phyloP scores from a whole-genome alignment of 2,329 filamentous ascomycete genomes.

The Xylaria sp. region DNA sequence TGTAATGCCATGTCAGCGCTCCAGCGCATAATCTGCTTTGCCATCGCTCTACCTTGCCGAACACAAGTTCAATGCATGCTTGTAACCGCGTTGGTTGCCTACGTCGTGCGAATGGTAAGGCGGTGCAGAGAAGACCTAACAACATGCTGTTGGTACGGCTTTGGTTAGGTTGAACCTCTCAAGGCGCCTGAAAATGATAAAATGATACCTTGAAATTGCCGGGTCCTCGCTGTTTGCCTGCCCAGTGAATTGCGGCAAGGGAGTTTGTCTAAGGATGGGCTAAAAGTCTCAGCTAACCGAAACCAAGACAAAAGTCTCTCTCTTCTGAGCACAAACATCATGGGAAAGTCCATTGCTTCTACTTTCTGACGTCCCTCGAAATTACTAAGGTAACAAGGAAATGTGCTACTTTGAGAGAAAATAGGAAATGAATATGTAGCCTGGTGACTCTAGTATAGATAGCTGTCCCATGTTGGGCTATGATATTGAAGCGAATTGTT shows the following conservation, averaged over 20 bases:
- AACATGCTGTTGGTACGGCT: background rate
- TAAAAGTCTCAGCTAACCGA: slow-evolving; percentile 4
- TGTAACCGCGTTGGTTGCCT: background rate
- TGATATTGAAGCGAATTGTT: background rate
- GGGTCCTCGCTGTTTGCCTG: background rate
- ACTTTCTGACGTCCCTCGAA: background rate
- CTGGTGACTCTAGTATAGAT: background rate
- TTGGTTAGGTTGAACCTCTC: slow-evolving; percentile 5
- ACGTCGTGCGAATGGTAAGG: background rate
- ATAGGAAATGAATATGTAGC: background rate
- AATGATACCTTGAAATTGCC: slow-evolving; percentile 17
- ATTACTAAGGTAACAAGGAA: background rate
- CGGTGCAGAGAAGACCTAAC: background rate
- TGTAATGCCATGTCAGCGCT: slow-evolving; percentile 16
- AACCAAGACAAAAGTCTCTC: slow-evolving; percentile 2
- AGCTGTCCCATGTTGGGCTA: background rate
- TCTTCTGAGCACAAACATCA: background rate
- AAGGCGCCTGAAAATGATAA: background rate
- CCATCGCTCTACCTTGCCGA: background rate
- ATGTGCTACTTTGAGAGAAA: background rate
- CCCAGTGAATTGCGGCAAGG: background rate
- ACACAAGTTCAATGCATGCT: slow-evolving; percentile 14
- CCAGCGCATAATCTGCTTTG: background rate
- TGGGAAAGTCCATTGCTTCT: slow-evolving; percentile 1
- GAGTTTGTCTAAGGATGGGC: background rate